Conservation (phyloP, 345 rosid genomes). For the Hibiscus syriacus region DNA sequence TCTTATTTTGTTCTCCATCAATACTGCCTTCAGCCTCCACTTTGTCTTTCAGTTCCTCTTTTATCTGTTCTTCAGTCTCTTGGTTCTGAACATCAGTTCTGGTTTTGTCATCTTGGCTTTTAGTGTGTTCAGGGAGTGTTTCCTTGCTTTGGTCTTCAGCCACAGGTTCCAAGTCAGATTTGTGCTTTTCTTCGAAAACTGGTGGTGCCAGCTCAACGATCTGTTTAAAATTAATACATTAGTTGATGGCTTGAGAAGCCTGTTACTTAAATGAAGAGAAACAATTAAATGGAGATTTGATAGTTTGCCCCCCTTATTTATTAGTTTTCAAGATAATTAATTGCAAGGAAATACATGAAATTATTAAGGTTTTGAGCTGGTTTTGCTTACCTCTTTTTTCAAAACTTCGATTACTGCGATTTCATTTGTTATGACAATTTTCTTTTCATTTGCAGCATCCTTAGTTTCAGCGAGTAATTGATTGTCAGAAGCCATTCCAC, state of each 20-base stretch:
- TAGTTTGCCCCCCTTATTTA: conserved; percentile 2
- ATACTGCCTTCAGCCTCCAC: conserved; percentile 18
- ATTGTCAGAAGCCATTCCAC: conserved; percentile 9
- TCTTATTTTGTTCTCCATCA: conserved; percentile 16
- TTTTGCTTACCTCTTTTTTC: conserved; percentile 22
- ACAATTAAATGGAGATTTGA: background rate
- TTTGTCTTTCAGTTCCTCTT: conserved; percentile 16
- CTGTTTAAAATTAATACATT: conserved; percentile 20
- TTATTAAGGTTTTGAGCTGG: background rate
- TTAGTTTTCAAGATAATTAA: background rate
- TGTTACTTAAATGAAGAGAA: conserved; percentile 1
- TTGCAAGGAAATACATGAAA: background rate
- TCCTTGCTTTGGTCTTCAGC: conserved; percentile 16
- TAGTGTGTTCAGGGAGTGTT: conserved; percentile 9
- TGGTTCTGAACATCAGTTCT: background rate
- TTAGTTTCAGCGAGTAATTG: conserved; percentile 11
- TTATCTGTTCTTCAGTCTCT: conserved; percentile 9
- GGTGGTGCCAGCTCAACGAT: conserved; percentile 10
- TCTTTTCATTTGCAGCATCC: conserved; percentile 12
- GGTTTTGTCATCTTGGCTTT: conserved; percentile 12
- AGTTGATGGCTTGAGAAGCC: conserved; percentile 8
- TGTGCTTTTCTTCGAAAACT: conserved; percentile 11
- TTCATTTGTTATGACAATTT: conserved; percentile 14
- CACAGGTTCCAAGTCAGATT: conserved; percentile 9
- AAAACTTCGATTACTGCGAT: conserved; percentile 20